phyloP scores from a whole-genome alignment of 1,284 basidiomycete species.

The Austropuccinia psidii region DNA sequence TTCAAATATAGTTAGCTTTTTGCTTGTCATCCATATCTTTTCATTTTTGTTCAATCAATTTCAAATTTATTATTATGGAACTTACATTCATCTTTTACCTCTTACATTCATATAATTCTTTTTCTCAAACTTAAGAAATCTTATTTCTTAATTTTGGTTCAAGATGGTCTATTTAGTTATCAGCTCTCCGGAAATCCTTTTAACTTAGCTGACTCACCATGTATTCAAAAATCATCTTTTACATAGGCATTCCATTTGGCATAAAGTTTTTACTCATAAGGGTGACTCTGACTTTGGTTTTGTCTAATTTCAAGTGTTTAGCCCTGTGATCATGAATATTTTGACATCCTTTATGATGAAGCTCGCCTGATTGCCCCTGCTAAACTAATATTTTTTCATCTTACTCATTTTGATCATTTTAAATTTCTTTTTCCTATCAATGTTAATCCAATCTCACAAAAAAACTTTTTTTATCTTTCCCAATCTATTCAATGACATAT shows the following conservation, averaged over 20 bases:
- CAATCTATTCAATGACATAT: too few relatives aligned
- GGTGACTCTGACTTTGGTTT: too few relatives aligned
- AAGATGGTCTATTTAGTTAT: constrained; percentile 22
- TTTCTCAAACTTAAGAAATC: constrained; percentile 2
- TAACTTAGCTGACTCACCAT: constrained; percentile 1
- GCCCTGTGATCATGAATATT: constrained; percentile 9
- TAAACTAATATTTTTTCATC: constrained; percentile 7
- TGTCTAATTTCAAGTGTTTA: constrained; percentile 12
- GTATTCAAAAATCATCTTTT: constrained; percentile 10
- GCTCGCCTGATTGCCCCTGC: neutral
- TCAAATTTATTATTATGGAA: constrained; percentile 9
- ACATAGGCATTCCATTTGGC: neutral
- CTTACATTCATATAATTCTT: neutral
- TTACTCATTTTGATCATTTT: too few relatives aligned
- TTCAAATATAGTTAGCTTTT: constrained; percentile 10
- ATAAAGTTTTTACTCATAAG: neutral
- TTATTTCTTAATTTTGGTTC: constrained; percentile 1
- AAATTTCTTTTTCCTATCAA: too few relatives aligned
- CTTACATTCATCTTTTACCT: constrained; percentile 29
- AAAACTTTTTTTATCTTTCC: neutral
- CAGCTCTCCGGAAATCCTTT: neutral
- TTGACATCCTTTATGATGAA: constrained; percentile 10
- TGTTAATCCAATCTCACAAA: too few relatives aligned
- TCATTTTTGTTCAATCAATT: constrained; percentile 10
- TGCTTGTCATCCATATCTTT: neutral